Percentiles rank a stretch among this genome's conserved stretches.
These are phyloP conservation scores for Saussurea involucrata DNA, from an alignment of 129 eudicot genomes.

Conservation along the genomic window DNA sequence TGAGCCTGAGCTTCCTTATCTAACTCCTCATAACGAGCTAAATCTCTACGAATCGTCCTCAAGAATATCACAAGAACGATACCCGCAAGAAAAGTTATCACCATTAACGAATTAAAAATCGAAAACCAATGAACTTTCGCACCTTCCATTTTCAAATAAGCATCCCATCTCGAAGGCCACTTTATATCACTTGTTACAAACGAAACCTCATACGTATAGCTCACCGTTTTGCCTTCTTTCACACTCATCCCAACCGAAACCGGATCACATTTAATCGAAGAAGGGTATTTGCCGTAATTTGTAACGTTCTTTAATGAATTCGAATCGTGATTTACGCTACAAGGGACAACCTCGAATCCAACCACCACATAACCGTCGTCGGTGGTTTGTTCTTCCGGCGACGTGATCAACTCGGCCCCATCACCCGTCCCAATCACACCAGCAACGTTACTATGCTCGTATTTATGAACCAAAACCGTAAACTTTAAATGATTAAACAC, in stretches of 20 bases:
- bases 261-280: constrained; percentile 7
- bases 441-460: constrained; percentile 22
- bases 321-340: constrained; percentile 23
- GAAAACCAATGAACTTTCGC: constrained; percentile 40
- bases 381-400: background rate
- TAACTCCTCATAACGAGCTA: constrained; percentile 32
- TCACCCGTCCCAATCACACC: constrained; percentile 29
- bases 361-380: constrained; percentile 30
- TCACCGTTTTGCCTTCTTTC: constrained; percentile 20
- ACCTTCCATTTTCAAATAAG: constrained; percentile 39
- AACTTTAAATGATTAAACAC: constrained; percentile 33
- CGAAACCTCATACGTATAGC: constrained; percentile 24
- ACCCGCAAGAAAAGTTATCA: constrained; percentile 32
- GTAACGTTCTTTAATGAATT: constrained; percentile 14
- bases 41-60: constrained; percentile 30
- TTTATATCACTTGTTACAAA: constrained; percentile 35
- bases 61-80: constrained; percentile 32
- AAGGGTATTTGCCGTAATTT: constrained; percentile 19
- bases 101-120: constrained; percentile 35
- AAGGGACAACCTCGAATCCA: constrained; percentile 34
- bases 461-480: constrained; percentile 29
- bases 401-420: constrained; percentile 15
- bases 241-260: constrained; percentile 16
- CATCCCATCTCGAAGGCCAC: constrained; percentile 39
- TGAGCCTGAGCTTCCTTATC: constrained; percentile 32